Base-by-base conservation (phyloP, 2,329 filamentous ascomycete genomes). In the Xylaria sp. region DNA sequence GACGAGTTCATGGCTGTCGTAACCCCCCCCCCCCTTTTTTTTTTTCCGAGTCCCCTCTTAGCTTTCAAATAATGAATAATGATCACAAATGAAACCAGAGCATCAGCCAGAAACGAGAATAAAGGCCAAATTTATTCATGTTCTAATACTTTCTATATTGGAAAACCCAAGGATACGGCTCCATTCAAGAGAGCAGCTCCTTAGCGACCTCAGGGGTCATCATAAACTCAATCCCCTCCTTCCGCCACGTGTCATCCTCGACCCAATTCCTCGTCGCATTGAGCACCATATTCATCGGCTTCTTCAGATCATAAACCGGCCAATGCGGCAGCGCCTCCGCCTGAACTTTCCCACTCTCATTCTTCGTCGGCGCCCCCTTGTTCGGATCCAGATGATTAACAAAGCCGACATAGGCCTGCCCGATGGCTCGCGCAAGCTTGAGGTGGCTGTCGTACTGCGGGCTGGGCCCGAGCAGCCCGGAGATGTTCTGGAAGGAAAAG, bases 401-500 rank as follows among this genome's bases (percentile, higher is more conserved):
- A 55, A 86, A 86, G 9, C 79, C 74, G 12, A 83, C 76, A 64
- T 84, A 85, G 0, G 82, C 79, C 69, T 78, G 74, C 1, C 81
- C 82, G 17, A 84, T 81, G 5, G 74, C 75, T 45, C 73, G 73
- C 5, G 81, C 80, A 12, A 82, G 69, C 48, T 67, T 67, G 11
- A 67, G 70, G 50, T 84, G 79, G 24, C 73, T 76, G 55, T 84
- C 81, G 36, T 80, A 82, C 58, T 79, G 68, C 0, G 83, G 83
- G 24, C 83, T 79, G 0, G 83, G 80, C 0, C 83, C 83, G n/a
- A 85, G 74, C 27, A 81, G 67, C 0, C 84, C 84, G 0, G 79
- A 81, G 54, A 85, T 84, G 64, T 86, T 85, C 72, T 85, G 82
- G 73, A 86, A 85, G 68, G 80, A 82, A 72, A 83, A 86, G 1